Evolutionary conservation across 768 basidiomycete genomes (phyloP).

Genomic region (Lentinula boryana): DNA sequence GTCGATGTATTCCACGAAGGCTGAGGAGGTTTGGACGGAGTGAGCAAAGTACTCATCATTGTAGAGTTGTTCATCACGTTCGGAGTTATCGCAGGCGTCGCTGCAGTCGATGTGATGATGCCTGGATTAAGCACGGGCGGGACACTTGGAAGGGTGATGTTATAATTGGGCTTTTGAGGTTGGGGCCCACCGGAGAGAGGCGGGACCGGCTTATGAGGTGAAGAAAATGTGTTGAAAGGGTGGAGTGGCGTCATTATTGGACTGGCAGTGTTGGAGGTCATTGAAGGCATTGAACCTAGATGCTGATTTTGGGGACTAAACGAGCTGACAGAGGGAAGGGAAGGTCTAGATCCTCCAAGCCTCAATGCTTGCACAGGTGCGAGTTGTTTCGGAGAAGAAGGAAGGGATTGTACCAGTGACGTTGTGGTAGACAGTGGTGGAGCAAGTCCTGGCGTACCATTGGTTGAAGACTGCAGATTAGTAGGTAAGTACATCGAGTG

Average conservation of each 20-base stretch:
- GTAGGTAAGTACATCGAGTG: neutral
- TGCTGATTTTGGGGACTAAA: conserved; percentile 25
- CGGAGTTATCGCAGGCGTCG: conserved; percentile 17
- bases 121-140: neutral
- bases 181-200: conserved; percentile 9
- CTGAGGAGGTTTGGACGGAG: conserved; percentile 59
- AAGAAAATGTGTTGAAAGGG: conserved; percentile 32
- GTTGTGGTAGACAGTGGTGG: conserved; percentile 12
- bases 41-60: conserved; percentile 44
- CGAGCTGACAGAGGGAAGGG: neutral
- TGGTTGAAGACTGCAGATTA: neutral
- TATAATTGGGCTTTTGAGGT: conserved; percentile 50
- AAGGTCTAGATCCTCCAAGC: neutral
- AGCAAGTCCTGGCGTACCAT: conserved; percentile 7
- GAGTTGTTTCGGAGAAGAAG: conserved; percentile 10
- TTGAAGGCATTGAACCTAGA: neutral
- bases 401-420: conserved; percentile 8
- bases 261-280: conserved; percentile 31
- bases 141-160: conserved; percentile 32
- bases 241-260: conserved; percentile 62
- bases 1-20: conserved; percentile 41
- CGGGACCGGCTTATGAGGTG: neutral
- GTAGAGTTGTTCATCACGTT: neutral
- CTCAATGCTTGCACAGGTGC: conserved; percentile 10
- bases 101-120: conserved; percentile 21